Conservation (phyloP, 2,329 filamentous ascomycete species). For the Microcera coccophila region DNA sequence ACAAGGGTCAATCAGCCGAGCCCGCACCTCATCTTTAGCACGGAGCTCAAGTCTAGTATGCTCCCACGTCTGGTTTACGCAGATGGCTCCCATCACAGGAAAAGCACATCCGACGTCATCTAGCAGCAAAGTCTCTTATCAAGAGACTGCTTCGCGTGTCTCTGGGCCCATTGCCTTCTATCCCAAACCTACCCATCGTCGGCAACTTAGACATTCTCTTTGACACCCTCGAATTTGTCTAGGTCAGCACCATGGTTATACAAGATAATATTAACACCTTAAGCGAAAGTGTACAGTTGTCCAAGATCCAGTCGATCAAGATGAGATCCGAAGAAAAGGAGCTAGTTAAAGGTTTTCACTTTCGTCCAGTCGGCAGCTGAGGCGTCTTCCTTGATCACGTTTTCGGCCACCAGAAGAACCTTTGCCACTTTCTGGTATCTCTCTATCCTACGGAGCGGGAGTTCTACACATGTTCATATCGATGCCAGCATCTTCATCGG, state of each 20-base stretch:
- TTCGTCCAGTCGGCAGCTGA: neutral
- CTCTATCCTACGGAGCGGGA: neutral
- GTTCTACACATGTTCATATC: neutral
- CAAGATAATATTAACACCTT: neutral
- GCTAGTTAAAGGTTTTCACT: neutral
- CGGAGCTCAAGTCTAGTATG: neutral
- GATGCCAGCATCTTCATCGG: neutral
- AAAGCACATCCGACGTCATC: neutral
- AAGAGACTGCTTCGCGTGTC: constrained; percentile 1
- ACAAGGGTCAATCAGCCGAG: neutral
- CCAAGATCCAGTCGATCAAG: neutral
- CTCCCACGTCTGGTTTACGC: neutral
- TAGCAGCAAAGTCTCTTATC: neutral
- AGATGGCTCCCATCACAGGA: neutral
- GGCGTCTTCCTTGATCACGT: neutral
- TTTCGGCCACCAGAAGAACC: neutral
- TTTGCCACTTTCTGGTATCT: neutral
- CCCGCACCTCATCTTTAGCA: neutral
- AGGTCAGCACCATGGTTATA: neutral
- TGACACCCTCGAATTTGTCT: neutral
- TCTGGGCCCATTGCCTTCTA: neutral
- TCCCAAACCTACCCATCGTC: neutral
- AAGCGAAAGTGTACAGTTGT: neutral
- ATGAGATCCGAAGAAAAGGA: neutral
- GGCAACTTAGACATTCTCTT: neutral